Evolutionary conservation across 1,139 yeast species (phyloP).

Genomic region (Candida tropicalis): DNA sequence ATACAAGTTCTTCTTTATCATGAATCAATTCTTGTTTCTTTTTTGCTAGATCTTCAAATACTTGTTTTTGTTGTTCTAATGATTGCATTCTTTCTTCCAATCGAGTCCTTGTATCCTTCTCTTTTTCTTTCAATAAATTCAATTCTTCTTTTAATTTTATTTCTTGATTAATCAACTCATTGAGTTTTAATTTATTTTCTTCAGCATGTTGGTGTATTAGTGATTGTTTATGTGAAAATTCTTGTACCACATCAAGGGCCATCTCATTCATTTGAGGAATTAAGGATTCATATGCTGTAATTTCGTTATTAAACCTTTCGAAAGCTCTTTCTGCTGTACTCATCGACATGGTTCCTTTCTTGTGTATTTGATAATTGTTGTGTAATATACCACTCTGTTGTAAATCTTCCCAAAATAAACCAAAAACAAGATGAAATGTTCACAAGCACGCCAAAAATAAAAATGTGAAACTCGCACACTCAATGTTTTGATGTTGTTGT

Average conservation of each 20-base stretch:
- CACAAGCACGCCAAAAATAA: neutral
- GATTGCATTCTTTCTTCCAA: conserved; percentile 4
- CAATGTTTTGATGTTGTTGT: too few relatives aligned
- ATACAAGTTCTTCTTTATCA: conserved; percentile 27
- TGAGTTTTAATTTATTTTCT: conserved; percentile 6
- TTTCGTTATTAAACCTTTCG: conserved; percentile 8
- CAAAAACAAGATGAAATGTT: neutral
- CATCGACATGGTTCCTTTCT: conserved; percentile 1
- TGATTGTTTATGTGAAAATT: conserved; percentile 11
- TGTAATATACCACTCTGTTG: too few relatives aligned
- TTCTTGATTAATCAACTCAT: conserved; percentile 6
- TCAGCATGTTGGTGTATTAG: conserved; percentile 8
- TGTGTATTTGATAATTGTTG: neutral
- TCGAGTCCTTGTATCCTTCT: neutral
- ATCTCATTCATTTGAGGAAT: conserved; percentile 12
- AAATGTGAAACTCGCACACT: too few relatives aligned
- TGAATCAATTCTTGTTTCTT: conserved; percentile 25
- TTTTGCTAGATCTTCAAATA: conserved; percentile 29
- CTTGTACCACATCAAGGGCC: conserved; percentile 9
- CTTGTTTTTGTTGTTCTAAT: conserved; percentile 27
- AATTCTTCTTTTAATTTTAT: conserved; percentile 1
- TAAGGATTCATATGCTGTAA: conserved; percentile 11
- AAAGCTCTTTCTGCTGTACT: conserved; percentile 5
- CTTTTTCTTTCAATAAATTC: conserved; percentile 1
- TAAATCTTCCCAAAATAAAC: neutral